phyloP scores from a whole-genome alignment of 2,329 filamentous ascomycete genomes.

The Ustilaginoidea virens region DNA sequence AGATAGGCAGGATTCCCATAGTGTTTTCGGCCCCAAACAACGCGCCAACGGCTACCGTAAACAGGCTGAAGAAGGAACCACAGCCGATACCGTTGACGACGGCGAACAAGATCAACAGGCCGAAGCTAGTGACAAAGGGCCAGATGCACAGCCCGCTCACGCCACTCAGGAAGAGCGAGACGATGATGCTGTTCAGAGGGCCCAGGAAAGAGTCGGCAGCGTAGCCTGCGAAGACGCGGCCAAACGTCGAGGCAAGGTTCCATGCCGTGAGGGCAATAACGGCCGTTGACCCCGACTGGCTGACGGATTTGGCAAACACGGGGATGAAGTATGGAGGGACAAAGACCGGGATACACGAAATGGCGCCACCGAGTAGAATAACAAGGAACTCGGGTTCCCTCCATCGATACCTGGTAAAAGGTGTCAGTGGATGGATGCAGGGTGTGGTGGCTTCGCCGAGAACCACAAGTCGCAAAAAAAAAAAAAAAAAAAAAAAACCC shows the following conservation, averaged over 20 bases:
- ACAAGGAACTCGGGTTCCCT: slow-evolving; percentile 10
- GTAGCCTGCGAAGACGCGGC: slow-evolving; percentile 12
- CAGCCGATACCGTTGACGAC: slow-evolving; percentile 14
- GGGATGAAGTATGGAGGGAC: slow-evolving; percentile 15
- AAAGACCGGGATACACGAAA: slow-evolving; percentile 13
- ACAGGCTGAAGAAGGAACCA: slow-evolving; percentile 14
- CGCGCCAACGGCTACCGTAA: slow-evolving; percentile 9
- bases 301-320: slow-evolving; percentile 11
- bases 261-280: slow-evolving; percentile 11
- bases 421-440: neutral
- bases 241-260: slow-evolving; percentile 13
- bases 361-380: slow-evolving; percentile 9
- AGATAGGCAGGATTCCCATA: slow-evolving; percentile 12
- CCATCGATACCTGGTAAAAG: slow-evolving; percentile 10
- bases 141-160: slow-evolving; percentile 12
- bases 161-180: slow-evolving; percentile 11
- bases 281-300: slow-evolving; percentile 7
- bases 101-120: slow-evolving; percentile 10
- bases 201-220: slow-evolving; percentile 12
- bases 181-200: slow-evolving; percentile 12
- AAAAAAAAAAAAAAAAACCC: too few relatives aligned
- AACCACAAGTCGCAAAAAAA: too few relatives aligned
- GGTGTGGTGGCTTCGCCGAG: too few relatives aligned
- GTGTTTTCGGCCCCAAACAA: slow-evolving; percentile 11
- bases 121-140: slow-evolving; percentile 12